Evolutionary conservation across 2,329 filamentous ascomycete genomes (phyloP).

Genomic region (Penicillium concentricum): DNA sequence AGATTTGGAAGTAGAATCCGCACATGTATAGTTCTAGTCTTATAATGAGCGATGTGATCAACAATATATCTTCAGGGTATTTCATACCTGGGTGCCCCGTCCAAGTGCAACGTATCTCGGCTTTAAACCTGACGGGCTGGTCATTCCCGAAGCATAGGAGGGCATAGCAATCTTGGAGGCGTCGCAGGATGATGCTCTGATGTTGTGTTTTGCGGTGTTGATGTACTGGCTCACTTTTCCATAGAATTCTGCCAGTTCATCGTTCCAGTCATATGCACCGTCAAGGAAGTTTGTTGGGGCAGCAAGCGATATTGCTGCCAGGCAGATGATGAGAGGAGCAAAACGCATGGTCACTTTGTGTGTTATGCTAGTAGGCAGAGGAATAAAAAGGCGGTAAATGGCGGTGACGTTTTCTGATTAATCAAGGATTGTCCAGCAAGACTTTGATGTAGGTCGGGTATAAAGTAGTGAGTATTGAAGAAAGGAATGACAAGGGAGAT

Average conservation of each 20-base stretch:
- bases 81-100: slow-evolving; percentile 65
- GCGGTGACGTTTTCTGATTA: not conserved
- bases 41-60: slow-evolving; percentile 7
- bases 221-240: slow-evolving; percentile 42
- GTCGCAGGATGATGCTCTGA: slow-evolving; percentile 31
- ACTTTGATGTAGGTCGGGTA: slow-evolving; percentile 10
- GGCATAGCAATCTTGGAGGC: slow-evolving; percentile 36
- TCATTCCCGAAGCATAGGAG: slow-evolving; percentile 59
- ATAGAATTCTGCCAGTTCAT: slow-evolving; percentile 42
- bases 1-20: slow-evolving; percentile 57
- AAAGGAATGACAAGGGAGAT: slow-evolving; percentile 13
- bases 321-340: slow-evolving; percentile 28
- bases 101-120: slow-evolving; percentile 81
- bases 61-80: not conserved
- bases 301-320: slow-evolving; percentile 35
- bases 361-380: slow-evolving; percentile 7
- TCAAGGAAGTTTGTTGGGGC: slow-evolving; percentile 35
- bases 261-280: slow-evolving; percentile 39
- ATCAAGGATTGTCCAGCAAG: slow-evolving; percentile 3
- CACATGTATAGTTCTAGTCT: slow-evolving; percentile 85
- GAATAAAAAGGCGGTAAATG: not conserved
- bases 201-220: slow-evolving; percentile 22
- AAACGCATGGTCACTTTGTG: slow-evolving; percentile 24
- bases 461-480: slow-evolving; percentile 1
- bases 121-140: slow-evolving; percentile 58